Evolutionary conservation across 768 basidiomycete genomes (phyloP), one percentile per base, ranked within the genome.

Genomic region (Candolleomyces aberdarensis): DNA sequence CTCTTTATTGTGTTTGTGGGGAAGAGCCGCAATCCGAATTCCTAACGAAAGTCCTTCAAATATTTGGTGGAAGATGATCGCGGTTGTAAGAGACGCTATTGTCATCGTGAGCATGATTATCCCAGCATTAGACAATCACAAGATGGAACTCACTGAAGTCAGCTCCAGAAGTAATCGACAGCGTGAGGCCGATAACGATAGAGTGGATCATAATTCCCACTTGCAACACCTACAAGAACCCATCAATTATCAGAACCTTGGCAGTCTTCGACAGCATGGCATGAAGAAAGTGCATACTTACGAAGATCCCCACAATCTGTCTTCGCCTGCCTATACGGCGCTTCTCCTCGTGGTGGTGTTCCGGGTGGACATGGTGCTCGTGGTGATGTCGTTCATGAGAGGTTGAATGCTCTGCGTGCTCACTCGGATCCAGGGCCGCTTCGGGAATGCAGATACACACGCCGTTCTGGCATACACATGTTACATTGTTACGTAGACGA

Each of bases 171-270:
- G 88, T 83, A 58, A 93, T 83, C 1, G 89, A 82, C 19, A 93
- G 75, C 4, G 92, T 93, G 20, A 93, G 70, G 2, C 92, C 92
- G 59, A 94, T 91, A 36, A 93, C 83, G 50, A 94, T 69, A 2
- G 92, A 88, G 68, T 94, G 85, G 53, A 95, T 80, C 91, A 95
- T 89, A 66, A 96, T 91, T 50, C 94, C 85, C 2, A 89, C 67
- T 82, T 96, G 89, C 40, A 96, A 76, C 36, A 91, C 85, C 91
- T 92, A 43, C 32, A 22, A 17, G 46, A 36, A 2, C 46, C 31
- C 15, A 39, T 47, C 14, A 57, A 41, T 52, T 52, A 46, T 19
- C 19, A 46, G 20, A 29, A 17, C 20, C 57, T 48, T 19, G 6
- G 14, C 32, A 17, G 39, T 36, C 44, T 32, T 19, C 5, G 17